These are phyloP conservation scores for Saturnispora serradocipensis DNA, from an alignment of 805 yeast species.

Conservation along the genomic window DNA sequence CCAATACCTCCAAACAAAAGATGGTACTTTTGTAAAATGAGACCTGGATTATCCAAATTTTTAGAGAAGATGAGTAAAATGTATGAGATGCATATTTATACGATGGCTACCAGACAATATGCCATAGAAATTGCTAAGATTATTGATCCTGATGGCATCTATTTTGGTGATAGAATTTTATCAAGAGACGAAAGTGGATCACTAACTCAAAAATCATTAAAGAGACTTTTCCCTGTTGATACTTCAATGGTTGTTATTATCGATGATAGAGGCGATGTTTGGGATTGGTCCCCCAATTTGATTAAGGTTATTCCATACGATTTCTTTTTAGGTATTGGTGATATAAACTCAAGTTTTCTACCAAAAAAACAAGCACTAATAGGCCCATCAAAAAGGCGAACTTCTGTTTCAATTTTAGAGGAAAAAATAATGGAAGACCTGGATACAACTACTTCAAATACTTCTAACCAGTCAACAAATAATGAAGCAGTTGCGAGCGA, in stretches of 20 bases:
- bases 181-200: constrained; percentile 94
- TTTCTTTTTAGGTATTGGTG: constrained; percentile 95
- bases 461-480: background rate
- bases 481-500: constrained; percentile 1
- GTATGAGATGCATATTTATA: constrained; percentile 89
- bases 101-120: constrained; percentile 96
- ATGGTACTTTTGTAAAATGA: constrained; percentile 85
- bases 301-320: constrained; percentile 92
- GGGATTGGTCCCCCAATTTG: constrained; percentile 94
- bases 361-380: constrained; percentile 60
- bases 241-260: constrained; percentile 94
- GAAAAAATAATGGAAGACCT: constrained; percentile 26
- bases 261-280: constrained; percentile 97
- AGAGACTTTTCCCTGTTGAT: constrained; percentile 87
- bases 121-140: constrained; percentile 84
- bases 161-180: constrained; percentile 84
- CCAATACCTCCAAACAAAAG: constrained; percentile 51
- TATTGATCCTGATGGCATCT: constrained; percentile 80
- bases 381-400: constrained; percentile 58
- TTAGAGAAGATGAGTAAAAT: constrained; percentile 50
- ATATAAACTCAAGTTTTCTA: constrained; percentile 84
- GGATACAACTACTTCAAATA: constrained; percentile 5
- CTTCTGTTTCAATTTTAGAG: constrained; percentile 48
- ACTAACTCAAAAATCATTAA: constrained; percentile 77
- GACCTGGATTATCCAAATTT: constrained; percentile 81